Evolutionary conservation across 495 filamentous ascomycete species (phyloP).

Genomic region (Penicillium lividum): DNA sequence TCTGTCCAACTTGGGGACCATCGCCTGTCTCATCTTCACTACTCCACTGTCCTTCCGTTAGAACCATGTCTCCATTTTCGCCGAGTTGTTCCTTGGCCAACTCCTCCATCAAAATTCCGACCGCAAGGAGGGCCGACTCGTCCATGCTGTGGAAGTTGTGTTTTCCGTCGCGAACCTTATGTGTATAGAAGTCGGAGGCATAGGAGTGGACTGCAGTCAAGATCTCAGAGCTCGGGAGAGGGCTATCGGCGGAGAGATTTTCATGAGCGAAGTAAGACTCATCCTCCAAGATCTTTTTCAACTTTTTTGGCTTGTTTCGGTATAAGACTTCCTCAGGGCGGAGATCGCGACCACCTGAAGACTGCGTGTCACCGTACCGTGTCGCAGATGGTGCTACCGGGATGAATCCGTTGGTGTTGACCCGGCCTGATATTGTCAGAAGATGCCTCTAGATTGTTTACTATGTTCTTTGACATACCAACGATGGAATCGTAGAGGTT

Average conservation of each 20-base stretch:
- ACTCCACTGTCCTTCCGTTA: constrained; percentile 59
- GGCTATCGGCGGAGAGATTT: constrained; percentile 50
- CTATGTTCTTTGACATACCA: constrained; percentile 45
- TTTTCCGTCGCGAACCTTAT: constrained; percentile 32
- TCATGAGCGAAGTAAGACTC: constrained; percentile 69
- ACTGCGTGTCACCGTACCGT: constrained; percentile 51
- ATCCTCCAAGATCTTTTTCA: constrained; percentile 63
- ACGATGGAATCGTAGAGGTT: constrained; percentile 82
- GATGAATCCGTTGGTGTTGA: constrained; percentile 47
- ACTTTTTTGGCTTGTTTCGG: constrained; percentile 52
- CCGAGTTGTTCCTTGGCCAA: constrained; percentile 63
- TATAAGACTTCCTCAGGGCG: constrained; percentile 79
- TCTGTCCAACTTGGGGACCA: neutral
- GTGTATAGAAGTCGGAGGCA: constrained; percentile 68
- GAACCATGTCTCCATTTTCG: constrained; percentile 69
- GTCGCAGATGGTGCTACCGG: constrained; percentile 36
- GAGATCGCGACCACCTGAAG: constrained; percentile 51
- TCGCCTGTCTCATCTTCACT: constrained; percentile 25
- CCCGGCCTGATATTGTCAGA: constrained; percentile 46
- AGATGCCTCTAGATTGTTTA: neutral
- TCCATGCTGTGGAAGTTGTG: constrained; percentile 71
- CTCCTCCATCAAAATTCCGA: constrained; percentile 84
- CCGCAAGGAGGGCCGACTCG: constrained; percentile 77
- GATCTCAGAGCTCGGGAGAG: constrained; percentile 70
- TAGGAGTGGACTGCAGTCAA: constrained; percentile 78